Conservation (phyloP, 1,139 yeast genomes). For the Wickerhamomyces sp. region DNA sequence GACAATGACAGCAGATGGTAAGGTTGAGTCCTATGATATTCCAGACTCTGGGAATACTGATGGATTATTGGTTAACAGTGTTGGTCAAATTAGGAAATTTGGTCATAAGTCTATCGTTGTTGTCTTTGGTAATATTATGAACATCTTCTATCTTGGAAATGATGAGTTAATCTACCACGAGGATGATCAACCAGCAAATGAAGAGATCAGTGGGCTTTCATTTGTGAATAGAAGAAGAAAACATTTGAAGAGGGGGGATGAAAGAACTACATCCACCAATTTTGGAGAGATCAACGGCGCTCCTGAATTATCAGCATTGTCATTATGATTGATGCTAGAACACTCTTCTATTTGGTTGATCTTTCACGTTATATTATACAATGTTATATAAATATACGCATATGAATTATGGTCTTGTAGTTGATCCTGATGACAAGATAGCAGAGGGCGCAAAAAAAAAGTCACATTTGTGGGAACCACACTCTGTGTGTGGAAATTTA, state of each 20-base stretch:
- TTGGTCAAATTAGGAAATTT: conserved; percentile 55
- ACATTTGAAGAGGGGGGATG: conserved; percentile 9
- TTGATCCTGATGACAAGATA: no score
- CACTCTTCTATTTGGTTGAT: neutral
- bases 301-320: conserved; percentile 19
- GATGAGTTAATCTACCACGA: conserved; percentile 41
- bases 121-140: conserved; percentile 66
- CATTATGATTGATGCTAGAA: conserved; percentile 1
- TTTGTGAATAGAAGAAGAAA: conserved; percentile 32
- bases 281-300: conserved; percentile 18
- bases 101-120: conserved; percentile 77
- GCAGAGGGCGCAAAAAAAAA: neutral
- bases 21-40: conserved; percentile 52
- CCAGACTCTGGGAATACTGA: conserved; percentile 41
- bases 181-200: conserved; percentile 26
- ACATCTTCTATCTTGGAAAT: conserved; percentile 69
- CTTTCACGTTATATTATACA: neutral
- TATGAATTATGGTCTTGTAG: neutral
- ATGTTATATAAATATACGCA: no score
- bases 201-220: conserved; percentile 28
- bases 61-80: conserved; percentile 41
- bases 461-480: no score
- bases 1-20: conserved; percentile 65
- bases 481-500: neutral
- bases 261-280: conserved; percentile 12